Evolutionary conservation across 805 yeast species (phyloP), one percentile per base, ranked within the genome.

Genomic region (Blastobotrys muscicola): DNA sequence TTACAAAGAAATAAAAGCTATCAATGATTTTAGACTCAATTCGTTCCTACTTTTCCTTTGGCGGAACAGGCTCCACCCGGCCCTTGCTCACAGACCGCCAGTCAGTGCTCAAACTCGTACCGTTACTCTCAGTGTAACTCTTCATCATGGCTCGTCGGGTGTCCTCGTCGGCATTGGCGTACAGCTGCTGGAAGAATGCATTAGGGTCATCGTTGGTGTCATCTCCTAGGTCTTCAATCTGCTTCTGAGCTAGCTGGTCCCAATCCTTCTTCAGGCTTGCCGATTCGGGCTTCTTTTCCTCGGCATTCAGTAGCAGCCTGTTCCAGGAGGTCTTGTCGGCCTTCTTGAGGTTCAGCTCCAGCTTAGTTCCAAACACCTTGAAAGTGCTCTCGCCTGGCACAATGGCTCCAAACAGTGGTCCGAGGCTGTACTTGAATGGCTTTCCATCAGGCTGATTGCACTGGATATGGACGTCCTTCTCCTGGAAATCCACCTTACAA

Each of bases 121-220:
- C 99, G 54, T 84, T 82, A 53, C 95, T 84, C 63, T 92, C 96
- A n/a, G 77, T 70, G 55, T 75, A 92, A 42, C 95, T 85, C 66
- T 92, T 92, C 94, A 85, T 82, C 97, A 92, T 92, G 1, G 99
- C 99, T 41, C 94, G 70, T 52, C 69, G 70, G 1, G 94, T 81
- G 55, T 92, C 96, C 6, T 83, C 92, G 58, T 87, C 94, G 0
- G 94, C 90, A 50, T 74, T 79, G 23, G 72, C 71, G 64, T 82
- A 92, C 8, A 92, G 57, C 50, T 77, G 70, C 52, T 77, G 74
- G 66, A 92, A 92, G 55, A 92, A 89, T 16, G 72, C 75, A 10
- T 68, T 69, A 0, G 69, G 67, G 20, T 66, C 71, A 4, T 65
- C 74, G 2, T 67, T 72, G 2, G 65, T 69, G 2, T 66, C 70